Conservation (phyloP, 345 rosid genomes). For the Moringa oleifera region DNA sequence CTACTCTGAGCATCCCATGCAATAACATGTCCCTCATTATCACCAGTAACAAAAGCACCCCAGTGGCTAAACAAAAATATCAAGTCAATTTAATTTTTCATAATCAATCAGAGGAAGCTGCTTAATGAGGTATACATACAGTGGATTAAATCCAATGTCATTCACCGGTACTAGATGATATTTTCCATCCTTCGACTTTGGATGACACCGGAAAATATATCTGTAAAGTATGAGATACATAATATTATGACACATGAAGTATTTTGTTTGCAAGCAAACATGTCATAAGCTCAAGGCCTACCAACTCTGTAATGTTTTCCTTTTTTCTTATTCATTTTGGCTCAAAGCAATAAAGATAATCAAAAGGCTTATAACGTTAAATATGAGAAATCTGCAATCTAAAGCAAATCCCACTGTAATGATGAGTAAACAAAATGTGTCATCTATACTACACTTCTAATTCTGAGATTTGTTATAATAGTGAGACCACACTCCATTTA, state of each 20-base stretch:
- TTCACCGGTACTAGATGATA: constrained; percentile 45
- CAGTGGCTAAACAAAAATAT: constrained; percentile 26
- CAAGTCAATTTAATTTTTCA: constrained; percentile 10
- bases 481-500: neutral
- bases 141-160: constrained; percentile 52
- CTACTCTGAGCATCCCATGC: constrained; percentile 50
- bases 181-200: constrained; percentile 46
- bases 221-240: constrained; percentile 24
- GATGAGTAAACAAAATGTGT: neutral
- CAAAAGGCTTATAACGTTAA: too few relatives aligned
- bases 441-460: neutral
- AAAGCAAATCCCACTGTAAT: neutral
- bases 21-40: constrained; percentile 46
- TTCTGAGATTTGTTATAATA: too few relatives aligned
- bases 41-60: constrained; percentile 54
- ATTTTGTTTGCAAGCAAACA: neutral
- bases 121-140: constrained; percentile 34
- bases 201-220: constrained; percentile 58
- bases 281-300: neutral
- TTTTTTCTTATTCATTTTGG: neutral
- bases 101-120: constrained; percentile 6
- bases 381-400: neutral
- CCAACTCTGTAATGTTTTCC: neutral
- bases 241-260: neutral
- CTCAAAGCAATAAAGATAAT: neutral